A percentile compares a stretch with the other conserved stretches of the same genome.
Conservation (phyloP, 2,329 filamentous ascomycete species). For the Ophiocordyceps polyrhachis-furcata region DNA sequence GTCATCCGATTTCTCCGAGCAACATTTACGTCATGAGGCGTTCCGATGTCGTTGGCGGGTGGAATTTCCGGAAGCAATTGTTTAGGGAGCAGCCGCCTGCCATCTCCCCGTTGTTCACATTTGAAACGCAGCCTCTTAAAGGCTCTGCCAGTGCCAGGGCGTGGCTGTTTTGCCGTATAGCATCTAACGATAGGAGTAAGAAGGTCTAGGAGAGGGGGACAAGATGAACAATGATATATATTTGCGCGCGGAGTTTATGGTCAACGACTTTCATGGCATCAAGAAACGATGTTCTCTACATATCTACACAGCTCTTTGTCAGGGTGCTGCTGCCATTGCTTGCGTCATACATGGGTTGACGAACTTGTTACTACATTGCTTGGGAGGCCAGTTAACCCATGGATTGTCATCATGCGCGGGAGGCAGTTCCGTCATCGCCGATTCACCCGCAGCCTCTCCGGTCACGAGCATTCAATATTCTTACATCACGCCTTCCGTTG, state of each 20-base stretch:
- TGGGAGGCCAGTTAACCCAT: too few species aligned
- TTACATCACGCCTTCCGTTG: background rate
- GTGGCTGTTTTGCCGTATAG: background rate
- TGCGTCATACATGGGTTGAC: too few species aligned
- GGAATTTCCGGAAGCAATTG: background rate
- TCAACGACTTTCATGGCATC: constrained; percentile 4
- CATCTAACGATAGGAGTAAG: background rate
- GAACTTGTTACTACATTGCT: too few species aligned
- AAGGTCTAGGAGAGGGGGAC: background rate
- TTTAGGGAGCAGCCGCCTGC: background rate
- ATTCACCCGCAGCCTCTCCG: too few species aligned
- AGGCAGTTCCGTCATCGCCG: too few species aligned
- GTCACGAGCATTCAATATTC: too few species aligned
- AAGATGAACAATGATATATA: background rate
- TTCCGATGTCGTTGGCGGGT: constrained; percentile 5
- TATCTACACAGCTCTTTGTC: too few species aligned
- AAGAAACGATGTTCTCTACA: constrained; percentile 5
- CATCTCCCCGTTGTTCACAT: background rate
- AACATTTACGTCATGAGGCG: constrained; percentile 2
- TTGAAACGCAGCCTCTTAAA: background rate
- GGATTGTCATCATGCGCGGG: too few species aligned
- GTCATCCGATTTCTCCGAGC: background rate
- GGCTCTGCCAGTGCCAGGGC: background rate
- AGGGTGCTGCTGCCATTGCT: too few species aligned
- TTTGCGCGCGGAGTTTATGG: constrained; percentile 1